A percentile compares a stretch with the other conserved stretches of the same genome.
These are phyloP conservation scores for Thermothelomyces thermophilus DNA, from an alignment of 2,329 filamentous ascomycete species.

Conservation along the genomic window DNA sequence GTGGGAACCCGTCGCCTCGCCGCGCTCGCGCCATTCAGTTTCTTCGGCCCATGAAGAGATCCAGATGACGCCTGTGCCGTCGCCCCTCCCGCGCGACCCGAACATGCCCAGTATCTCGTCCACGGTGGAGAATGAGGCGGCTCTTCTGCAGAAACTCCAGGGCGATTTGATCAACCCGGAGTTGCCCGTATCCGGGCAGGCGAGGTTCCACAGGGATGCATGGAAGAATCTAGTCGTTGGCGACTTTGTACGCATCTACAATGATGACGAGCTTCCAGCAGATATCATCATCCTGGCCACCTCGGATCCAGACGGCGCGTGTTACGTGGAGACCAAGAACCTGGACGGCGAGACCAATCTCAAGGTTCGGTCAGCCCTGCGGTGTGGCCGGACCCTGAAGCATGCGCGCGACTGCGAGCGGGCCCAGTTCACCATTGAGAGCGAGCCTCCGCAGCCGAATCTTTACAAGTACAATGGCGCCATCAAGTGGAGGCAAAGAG, in stretches of 20 bases:
- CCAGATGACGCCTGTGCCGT: conserved; percentile 92
- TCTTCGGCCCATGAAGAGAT: conserved; percentile 63
- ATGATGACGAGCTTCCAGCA: conserved; percentile 89
- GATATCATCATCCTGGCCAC: conserved; percentile 90
- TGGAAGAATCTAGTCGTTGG: conserved; percentile 97
- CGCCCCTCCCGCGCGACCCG: conserved; percentile 54
- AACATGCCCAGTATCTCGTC: conserved; percentile 30
- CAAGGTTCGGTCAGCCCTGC: conserved; percentile 86
- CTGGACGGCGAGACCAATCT: conserved; percentile 96
- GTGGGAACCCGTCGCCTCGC: conserved; percentile 48
- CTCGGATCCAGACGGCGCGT: conserved; percentile 87
- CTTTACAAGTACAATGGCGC: conserved; percentile 92
- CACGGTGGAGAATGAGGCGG: conserved; percentile 33
- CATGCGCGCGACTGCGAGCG: conserved; percentile 91
- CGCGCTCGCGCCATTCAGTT: conserved; percentile 44
- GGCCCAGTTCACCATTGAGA: conserved; percentile 81
- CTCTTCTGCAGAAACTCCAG: conserved; percentile 41
- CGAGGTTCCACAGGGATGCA: conserved; percentile 82
- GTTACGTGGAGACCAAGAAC: conserved; percentile 98
- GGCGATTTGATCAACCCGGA: conserved; percentile 65
- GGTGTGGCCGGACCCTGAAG: conserved; percentile 73
- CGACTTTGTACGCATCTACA: conserved; percentile 94
- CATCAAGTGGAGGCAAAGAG: conserved; percentile 74
- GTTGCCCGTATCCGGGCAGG: conserved; percentile 58
- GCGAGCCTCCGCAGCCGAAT: conserved; percentile 85